A percentile compares a stretch with the other conserved stretches of the same genome.
Conservation (phyloP, 2,329 filamentous ascomycete genomes). For the Scopulariopsis brevicaulis region DNA sequence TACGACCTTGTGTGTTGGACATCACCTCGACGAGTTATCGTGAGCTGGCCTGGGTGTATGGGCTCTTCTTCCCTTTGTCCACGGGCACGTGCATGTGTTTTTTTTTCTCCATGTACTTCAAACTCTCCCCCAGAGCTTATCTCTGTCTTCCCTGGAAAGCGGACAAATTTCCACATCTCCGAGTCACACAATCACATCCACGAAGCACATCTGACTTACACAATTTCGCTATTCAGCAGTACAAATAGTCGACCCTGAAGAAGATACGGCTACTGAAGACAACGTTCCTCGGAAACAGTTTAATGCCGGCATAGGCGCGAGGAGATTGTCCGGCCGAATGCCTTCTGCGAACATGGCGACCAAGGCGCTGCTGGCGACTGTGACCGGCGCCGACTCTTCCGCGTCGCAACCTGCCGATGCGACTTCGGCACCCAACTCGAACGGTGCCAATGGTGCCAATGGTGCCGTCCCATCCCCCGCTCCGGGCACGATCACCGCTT, state of each 20-base stretch:
- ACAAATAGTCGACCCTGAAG: slow-evolving; percentile 43
- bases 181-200: neutral
- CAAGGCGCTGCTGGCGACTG: slow-evolving; percentile 1
- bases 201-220: neutral
- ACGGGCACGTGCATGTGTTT: neutral
- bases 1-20: neutral
- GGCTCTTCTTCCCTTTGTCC: neutral
- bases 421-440: neutral
- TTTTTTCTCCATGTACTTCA: neutral
- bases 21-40: neutral
- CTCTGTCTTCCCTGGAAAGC: neutral
- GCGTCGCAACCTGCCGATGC: slow-evolving; percentile 14
- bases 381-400: neutral
- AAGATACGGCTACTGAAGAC: slow-evolving; percentile 8
- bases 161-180: neutral
- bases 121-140: neutral
- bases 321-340: slow-evolving; percentile 27
- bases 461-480: slow-evolving; percentile 9
- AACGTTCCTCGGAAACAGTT: slow-evolving; percentile 25
- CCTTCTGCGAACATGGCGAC: slow-evolving; percentile 6
- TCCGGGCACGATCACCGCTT: slow-evolving; percentile 12
- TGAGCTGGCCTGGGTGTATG: neutral
- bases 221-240: slow-evolving; percentile 17
- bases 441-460: neutral
- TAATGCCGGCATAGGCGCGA: slow-evolving; percentile 13